phyloP scores from a whole-genome alignment of 345 rosid species.

The Populus pruinosa region DNA sequence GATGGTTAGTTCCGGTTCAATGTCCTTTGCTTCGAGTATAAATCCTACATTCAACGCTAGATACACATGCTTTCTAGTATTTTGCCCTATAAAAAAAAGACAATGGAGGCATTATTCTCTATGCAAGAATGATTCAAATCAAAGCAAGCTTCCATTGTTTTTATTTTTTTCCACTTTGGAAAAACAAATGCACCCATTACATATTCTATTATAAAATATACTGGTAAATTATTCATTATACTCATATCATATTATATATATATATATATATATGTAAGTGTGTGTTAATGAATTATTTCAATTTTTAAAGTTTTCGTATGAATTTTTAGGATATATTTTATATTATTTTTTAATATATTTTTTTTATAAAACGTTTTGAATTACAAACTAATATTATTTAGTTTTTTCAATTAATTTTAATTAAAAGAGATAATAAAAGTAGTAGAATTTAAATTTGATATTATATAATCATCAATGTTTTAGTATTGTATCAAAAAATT shows the following conservation, averaged over 20 bases:
- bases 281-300: no score
- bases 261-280: no score
- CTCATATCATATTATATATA: no score
- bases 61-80: neutral
- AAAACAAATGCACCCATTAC: neutral
- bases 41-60: neutral
- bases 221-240: neutral
- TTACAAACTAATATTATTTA: accelerated
- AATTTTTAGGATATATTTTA: no score
- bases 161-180: neutral
- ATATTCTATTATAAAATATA: neutral
- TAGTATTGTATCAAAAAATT: accelerated
- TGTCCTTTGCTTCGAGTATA: no score
- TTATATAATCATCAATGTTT: no score
- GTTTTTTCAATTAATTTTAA: no score
- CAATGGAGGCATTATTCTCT: neutral
- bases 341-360: no score
- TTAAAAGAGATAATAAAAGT: no score
- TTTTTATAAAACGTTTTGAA: accelerated
- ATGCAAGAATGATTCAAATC: conserved; percentile 5
- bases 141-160: neutral
- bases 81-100: neutral
- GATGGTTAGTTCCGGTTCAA: no score
- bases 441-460: no score
- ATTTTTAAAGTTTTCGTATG: accelerated